phyloP scores from a whole-genome alignment of 1,139 yeast genomes.

The Pichia kudriavzevii region DNA sequence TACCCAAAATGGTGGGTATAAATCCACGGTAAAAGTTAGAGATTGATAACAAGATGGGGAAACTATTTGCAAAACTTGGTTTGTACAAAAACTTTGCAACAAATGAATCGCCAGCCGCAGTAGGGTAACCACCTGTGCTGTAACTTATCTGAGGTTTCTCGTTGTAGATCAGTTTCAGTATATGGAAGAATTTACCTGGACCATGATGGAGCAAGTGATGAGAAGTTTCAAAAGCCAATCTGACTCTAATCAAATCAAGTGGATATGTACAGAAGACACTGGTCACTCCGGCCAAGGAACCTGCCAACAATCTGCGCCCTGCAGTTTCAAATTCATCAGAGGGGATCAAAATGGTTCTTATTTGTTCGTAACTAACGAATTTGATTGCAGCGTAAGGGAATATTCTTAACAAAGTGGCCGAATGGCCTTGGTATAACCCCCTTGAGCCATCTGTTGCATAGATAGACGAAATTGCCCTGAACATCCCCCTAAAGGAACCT shows the following conservation, averaged over 20 bases:
- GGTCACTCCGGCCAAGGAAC: conserved; percentile 81
- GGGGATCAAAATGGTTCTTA: conserved; percentile 73
- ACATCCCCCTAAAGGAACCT: conserved; percentile 73
- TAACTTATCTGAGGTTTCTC: conserved; percentile 44
- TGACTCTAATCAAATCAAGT: conserved; percentile 77
- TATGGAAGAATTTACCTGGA: conserved; percentile 49
- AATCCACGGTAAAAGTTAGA: conserved; percentile 90
- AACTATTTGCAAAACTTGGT: conserved; percentile 14
- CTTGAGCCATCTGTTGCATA: conserved; percentile 61
- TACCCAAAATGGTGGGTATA: conserved; percentile 87
- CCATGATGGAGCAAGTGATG: conserved; percentile 27
- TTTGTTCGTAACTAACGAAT: conserved; percentile 95
- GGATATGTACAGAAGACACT: conserved; percentile 92
- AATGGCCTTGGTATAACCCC: conserved; percentile 93
- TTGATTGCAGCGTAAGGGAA: conserved; percentile 97
- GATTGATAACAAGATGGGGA: conserved; percentile 35
- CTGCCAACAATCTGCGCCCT: conserved; percentile 73
- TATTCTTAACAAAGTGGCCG: conserved; percentile 81
- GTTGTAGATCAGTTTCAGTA: conserved; percentile 48
- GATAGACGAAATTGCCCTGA: conserved; percentile 63
- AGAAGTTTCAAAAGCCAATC: conserved; percentile 81
- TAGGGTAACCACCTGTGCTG: conserved; percentile 22
- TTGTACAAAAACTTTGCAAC: conserved; percentile 35
- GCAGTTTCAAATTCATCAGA: conserved; percentile 69
- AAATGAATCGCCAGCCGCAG: conserved; percentile 20